Conservation (phyloP, 2,329 filamentous ascomycete species). For the Bipolaris zeicola region DNA sequence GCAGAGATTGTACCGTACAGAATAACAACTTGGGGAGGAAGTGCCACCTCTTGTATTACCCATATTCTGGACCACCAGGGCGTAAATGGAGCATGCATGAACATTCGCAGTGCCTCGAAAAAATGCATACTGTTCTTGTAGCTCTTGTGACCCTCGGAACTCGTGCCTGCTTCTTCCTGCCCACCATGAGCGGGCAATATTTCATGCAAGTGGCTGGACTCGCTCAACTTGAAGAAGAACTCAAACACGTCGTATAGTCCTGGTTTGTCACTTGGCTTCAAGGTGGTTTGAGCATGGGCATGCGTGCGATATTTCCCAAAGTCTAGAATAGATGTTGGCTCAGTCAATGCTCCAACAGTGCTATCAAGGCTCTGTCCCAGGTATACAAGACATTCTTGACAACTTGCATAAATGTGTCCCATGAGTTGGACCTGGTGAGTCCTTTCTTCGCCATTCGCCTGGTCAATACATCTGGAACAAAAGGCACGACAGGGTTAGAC, state of each 20-base stretch:
- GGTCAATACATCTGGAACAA: not conserved
- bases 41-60: slow-evolving; percentile 22
- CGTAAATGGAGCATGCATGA: slow-evolving; percentile 23
- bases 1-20: slow-evolving; percentile 1
- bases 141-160: not conserved
- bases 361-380: slow-evolving; percentile 13
- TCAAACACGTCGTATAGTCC: not conserved
- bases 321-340: not conserved
- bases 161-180: not conserved
- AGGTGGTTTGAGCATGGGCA: no score
- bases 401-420: not conserved
- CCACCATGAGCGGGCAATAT: not conserved
- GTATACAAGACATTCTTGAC: slow-evolving; percentile 16
- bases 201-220: not conserved
- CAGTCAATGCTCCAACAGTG: not conserved
- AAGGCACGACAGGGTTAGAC: slow-evolving; percentile 16
- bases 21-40: slow-evolving; percentile 13
- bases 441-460: not conserved
- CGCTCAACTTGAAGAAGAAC: not conserved
- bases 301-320: not conserved
- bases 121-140: not conserved
- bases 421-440: not conserved
- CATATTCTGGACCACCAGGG: slow-evolving; percentile 27
- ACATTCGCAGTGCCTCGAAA: slow-evolving; percentile 14
- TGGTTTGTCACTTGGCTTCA: not conserved